Evolutionary conservation across 2,329 filamentous ascomycete genomes (phyloP).

Genomic region (Hortaea sp.): DNA sequence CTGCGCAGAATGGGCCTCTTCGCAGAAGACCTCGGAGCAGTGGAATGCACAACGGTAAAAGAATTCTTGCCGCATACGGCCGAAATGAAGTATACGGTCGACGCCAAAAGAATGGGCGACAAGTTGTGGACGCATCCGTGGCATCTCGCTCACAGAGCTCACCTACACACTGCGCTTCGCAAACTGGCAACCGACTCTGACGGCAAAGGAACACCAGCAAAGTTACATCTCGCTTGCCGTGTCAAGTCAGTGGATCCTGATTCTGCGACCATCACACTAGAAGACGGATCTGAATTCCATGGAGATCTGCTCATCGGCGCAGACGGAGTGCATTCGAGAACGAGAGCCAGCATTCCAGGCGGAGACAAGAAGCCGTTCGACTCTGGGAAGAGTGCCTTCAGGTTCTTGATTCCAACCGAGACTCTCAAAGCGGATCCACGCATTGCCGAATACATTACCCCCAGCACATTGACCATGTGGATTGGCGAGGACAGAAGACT

Average conservation of each 20-base stretch:
- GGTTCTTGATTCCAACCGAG: conserved; percentile 44
- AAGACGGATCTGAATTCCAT: conserved; percentile 15
- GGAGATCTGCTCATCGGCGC: conserved; percentile 24
- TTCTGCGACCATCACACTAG: conserved; percentile 15
- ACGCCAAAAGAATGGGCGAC: conserved; percentile 5
- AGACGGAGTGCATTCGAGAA: conserved; percentile 22
- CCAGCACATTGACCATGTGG: conserved; percentile 35
- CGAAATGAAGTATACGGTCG: conserved; percentile 6
- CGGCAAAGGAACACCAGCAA: conserved; percentile 15
- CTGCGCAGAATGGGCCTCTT: conserved; percentile 10
- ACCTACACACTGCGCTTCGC: conserved; percentile 21
- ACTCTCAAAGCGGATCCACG: conserved; percentile 30
- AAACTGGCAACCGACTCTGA: conserved; percentile 11
- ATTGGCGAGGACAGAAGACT: conserved; percentile 34
- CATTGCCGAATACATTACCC: conserved; percentile 30
- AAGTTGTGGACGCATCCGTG: conserved; percentile 21
- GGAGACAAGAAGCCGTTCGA: conserved; percentile 16
- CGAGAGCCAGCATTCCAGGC: conserved; percentile 13
- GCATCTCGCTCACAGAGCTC: conserved; percentile 21
- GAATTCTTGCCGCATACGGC: conserved; percentile 9
- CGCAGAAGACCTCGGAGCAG: conserved; percentile 9
- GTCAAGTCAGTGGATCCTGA: conserved; percentile 16
- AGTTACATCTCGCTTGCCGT: conserved; percentile 15
- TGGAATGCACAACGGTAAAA: conserved; percentile 9
- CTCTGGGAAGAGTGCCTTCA: conserved; percentile 47